Percentiles rank a stretch among this genome's conserved stretches.
Evolutionary conservation across 441 rosid species (phyloP).

Genomic region (Euphorbia corollata): DNA sequence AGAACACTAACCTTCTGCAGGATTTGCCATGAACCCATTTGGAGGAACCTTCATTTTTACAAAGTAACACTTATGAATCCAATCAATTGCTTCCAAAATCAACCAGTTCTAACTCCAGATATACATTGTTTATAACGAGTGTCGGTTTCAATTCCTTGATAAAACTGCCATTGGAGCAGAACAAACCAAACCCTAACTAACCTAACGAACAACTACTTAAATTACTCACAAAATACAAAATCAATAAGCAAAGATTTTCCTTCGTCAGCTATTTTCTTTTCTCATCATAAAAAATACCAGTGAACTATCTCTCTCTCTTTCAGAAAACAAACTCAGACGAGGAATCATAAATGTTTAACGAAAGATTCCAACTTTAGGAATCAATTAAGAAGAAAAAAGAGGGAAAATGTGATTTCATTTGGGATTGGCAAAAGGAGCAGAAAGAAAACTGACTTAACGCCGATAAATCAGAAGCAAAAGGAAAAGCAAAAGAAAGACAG

Average conservation of each 20-base stretch:
- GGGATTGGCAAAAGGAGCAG: conserved; percentile 28
- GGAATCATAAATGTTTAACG: conserved; percentile 14
- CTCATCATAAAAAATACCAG: conserved; percentile 8
- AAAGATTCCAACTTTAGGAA: conserved; percentile 4
- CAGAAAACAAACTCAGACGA: too few species aligned
- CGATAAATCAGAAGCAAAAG: conserved; percentile 41
- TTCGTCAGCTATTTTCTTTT: conserved; percentile 16
- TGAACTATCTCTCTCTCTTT: too few species aligned
- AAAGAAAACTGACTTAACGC: conserved; percentile 56
- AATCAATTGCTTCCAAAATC: conserved; percentile 27
- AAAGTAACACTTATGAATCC: conserved; percentile 20
- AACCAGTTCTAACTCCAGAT: conserved; percentile 23
- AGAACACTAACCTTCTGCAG: conserved; percentile 56
- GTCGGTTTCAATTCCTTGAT: conserved; percentile 1
- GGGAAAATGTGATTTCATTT: conserved; percentile 4
- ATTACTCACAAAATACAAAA: conserved; percentile 9
- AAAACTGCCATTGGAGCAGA: conserved; percentile 21
- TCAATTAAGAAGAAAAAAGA: conserved; percentile 10
- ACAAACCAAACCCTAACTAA: conserved; percentile 26
- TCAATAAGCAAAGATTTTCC: conserved; percentile 10
- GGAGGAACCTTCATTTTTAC: conserved; percentile 76
- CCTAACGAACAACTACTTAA: conserved; percentile 1
- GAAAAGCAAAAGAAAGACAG: conserved; percentile 36
- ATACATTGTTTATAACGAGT: not conserved
- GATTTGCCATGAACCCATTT: conserved; percentile 64